These are phyloP conservation scores for Choanephora cucurbitarum DNA, from an alignment of 371 early-diverging fungal genomes.

Conservation along the genomic window DNA sequence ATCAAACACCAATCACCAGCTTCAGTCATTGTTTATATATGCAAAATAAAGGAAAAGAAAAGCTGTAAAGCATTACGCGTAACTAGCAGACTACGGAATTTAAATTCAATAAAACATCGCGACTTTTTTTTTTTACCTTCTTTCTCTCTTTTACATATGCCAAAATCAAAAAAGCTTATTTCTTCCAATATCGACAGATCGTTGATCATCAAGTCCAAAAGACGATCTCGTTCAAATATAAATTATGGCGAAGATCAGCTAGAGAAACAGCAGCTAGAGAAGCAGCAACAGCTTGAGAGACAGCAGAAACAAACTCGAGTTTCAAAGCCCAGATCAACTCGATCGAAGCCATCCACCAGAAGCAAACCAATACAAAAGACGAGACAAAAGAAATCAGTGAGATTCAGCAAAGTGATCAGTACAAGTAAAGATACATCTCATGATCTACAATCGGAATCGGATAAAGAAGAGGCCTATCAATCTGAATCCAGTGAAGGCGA, in stretches of 20 bases:
- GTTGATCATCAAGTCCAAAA: neutral
- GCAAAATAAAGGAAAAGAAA: conserved; percentile 1
- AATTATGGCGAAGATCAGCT: neutral
- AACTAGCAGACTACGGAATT: too few relatives aligned
- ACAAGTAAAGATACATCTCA: too few relatives aligned
- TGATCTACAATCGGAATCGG: neutral
- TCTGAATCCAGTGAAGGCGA: neutral
- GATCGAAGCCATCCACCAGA: neutral
- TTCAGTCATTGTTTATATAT: conserved; percentile 1
- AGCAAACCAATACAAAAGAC: neutral
- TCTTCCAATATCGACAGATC: neutral
- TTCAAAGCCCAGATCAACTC: neutral
- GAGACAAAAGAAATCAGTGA: neutral
- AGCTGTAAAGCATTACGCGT: neutral
- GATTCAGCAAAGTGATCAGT: too few relatives aligned
- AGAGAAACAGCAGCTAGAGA: neutral
- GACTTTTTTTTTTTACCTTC: neutral
- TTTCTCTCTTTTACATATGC: neutral
- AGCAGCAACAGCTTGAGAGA: neutral
- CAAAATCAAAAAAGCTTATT: neutral
- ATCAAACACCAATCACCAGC: conserved; percentile 73
- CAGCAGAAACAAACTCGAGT: neutral
- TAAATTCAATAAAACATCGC: neutral
- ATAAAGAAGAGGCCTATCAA: neutral
- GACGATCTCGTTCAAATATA: neutral